Evolutionary conservation across 495 filamentous ascomycete species (phyloP).

Genomic region (Aspergillus homomorphus): DNA sequence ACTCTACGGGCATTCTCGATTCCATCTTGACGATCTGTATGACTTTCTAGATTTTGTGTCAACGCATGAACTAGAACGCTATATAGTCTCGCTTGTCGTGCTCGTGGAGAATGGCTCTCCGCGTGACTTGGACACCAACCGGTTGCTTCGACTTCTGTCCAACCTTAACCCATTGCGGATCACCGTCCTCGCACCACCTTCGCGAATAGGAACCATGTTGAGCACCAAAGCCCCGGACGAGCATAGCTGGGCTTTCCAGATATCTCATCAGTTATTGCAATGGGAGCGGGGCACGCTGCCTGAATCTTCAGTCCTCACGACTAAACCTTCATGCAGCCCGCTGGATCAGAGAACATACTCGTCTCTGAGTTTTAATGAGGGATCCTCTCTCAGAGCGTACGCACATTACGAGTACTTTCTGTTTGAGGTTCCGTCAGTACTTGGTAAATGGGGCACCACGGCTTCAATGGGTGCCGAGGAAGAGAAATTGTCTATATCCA

Average conservation of each 20-base stretch:
- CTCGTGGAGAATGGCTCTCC: constrained; percentile 7
- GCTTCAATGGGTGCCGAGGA: constrained; percentile 1
- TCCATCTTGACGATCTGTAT: constrained; percentile 27
- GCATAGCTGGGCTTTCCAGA: constrained; percentile 43
- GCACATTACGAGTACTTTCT: constrained; percentile 46
- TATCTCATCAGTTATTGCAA: constrained; percentile 33
- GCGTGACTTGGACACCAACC: constrained; percentile 22
- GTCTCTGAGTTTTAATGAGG: constrained; percentile 39
- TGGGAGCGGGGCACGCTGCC: constrained; percentile 19
- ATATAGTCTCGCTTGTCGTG: constrained; percentile 36
- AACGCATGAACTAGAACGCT: constrained; percentile 22
- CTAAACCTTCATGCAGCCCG: constrained; percentile 16
- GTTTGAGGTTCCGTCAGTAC: constrained; percentile 33
- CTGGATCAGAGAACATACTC: constrained; percentile 32
- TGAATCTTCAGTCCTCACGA: not conserved
- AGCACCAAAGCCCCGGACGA: constrained; percentile 28
- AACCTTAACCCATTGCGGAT: constrained; percentile 31
- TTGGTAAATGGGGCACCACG: constrained; percentile 31
- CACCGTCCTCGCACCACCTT: constrained; percentile 36
- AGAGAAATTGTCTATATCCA: constrained; percentile 9
- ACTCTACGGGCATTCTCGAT: constrained; percentile 35
- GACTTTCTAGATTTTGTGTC: constrained; percentile 30
- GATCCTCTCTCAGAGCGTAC: constrained; percentile 42
- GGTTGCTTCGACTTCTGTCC: constrained; percentile 33
- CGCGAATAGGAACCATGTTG: constrained; percentile 30